phyloP scores from a whole-genome alignment of 352 stramenopile genomes.

The Globisporangium nunn region DNA sequence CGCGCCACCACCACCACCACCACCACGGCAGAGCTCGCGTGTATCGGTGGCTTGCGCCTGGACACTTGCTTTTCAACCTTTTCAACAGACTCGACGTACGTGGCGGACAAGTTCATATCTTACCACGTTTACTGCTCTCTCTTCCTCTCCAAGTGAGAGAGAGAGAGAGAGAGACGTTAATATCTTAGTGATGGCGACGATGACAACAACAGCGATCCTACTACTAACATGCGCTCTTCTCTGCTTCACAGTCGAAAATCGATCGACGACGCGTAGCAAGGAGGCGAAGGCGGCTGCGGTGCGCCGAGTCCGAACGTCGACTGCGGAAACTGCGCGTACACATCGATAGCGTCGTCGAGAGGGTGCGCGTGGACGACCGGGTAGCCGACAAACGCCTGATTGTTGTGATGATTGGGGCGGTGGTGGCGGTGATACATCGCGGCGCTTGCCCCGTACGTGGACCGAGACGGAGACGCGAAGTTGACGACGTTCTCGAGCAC shows the following conservation, averaged over 20 bases:
- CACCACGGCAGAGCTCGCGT: too few species aligned
- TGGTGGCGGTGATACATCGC: neutral
- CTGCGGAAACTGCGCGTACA: neutral
- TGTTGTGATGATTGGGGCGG: neutral
- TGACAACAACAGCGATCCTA: neutral
- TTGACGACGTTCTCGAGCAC: conserved; percentile 43
- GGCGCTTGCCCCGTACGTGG: conserved; percentile 2
- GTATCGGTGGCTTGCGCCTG: too few species aligned
- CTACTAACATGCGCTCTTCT: neutral
- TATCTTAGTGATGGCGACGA: neutral
- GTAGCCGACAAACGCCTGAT: neutral
- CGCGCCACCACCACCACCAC: too few species aligned
- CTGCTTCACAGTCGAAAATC: conserved; percentile 1
- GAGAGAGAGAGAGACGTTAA: neutral
- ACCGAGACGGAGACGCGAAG: conserved; percentile 20
- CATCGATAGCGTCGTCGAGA: neutral
- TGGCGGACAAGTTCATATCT: neutral
- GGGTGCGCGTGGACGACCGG: neutral
- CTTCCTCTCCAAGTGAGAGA: too few species aligned
- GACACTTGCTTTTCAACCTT: too few species aligned
- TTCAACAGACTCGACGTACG: neutral
- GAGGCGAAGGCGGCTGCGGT: neutral
- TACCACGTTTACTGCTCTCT: neutral
- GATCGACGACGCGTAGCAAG: neutral
- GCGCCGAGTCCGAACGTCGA: neutral